Evolutionary conservation across 2,329 filamentous ascomycete species (phyloP), one percentile per base, ranked within the genome.

Genomic region (Fusarium sarcochroum): DNA sequence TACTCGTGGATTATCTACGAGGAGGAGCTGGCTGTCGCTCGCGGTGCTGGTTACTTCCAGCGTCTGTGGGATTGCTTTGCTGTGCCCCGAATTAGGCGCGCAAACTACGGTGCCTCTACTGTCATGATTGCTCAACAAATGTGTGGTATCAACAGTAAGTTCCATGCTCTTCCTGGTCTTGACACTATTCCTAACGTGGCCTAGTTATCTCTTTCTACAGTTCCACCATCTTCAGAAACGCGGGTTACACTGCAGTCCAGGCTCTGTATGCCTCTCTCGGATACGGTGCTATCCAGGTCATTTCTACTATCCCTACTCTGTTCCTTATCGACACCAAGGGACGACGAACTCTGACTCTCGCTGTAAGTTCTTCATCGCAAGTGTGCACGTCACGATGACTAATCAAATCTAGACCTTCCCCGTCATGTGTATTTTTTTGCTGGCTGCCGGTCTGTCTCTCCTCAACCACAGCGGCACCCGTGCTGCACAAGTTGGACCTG

Each of bases 61-160:
- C 77, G 77, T 50, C 35, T 79, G 58, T 73, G 83, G 52, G 86
- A 92, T 72, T 81, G 89, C 5, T 90, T 92, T 74, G 87, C 88
- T 21, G 84, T 92, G 40, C 88, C 90, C 2, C 83, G 91, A 54
- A 84, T 91, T n/a, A 84, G 90, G 37, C 85, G 90, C 35, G 92
- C 93, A 2, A 94, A 89, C 23, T 86, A 91, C 45, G 93, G 92
- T 30, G 91, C 92, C 2, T 91, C 89, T 59, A 89, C 89, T 2
- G 92, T 95, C 68, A 96, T 96, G 92, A 86, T 91, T 74, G 89
- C 88, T 0, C 89, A 91, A 76, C 89, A 91, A 77, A 77, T 77
- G 69, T 76, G 61, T 10, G 73, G 71, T 14, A 75, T 75, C 55
- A 73, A 72, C 55, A 75, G 73, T 72, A 55, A 58, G 66, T 63